Evolutionary conservation across 148 eudicot genomes (phyloP).

Genomic region (Bassia scoparia): DNA sequence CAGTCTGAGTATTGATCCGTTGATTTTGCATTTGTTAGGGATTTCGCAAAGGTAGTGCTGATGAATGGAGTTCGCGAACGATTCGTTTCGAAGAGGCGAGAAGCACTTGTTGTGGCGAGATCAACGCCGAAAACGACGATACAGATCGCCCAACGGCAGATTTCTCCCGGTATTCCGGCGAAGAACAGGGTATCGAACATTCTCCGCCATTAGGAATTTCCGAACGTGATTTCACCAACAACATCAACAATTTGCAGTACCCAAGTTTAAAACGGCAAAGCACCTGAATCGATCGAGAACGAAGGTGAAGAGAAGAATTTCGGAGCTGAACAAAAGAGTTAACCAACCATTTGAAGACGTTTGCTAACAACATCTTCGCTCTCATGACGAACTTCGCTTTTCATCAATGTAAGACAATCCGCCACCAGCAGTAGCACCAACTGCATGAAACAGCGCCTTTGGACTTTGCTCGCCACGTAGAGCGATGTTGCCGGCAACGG

Average conservation of each 20-base stretch:
- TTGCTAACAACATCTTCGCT: constrained; percentile 61
- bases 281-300: constrained; percentile 60
- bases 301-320: constrained; percentile 66
- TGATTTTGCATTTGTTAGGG: constrained; percentile 48
- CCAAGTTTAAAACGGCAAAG: constrained; percentile 1
- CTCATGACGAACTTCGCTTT: constrained; percentile 54
- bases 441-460: constrained; percentile 31
- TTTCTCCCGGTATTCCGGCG: constrained; percentile 48
- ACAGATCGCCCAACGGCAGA: constrained; percentile 7
- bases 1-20: too few relatives aligned
- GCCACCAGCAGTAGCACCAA: constrained; percentile 11
- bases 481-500: neutral
- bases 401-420: neutral
- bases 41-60: constrained; percentile 79
- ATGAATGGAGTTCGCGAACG: constrained; percentile 86
- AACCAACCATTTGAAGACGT: constrained; percentile 58
- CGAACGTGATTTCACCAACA: constrained; percentile 22
- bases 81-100: constrained; percentile 63
- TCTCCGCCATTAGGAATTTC: constrained; percentile 52
- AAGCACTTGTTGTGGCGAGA: constrained; percentile 62
- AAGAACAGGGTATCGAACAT: constrained; percentile 65
- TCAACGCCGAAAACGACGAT: constrained; percentile 64
- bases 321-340: constrained; percentile 61
- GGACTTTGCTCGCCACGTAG: constrained; percentile 48
- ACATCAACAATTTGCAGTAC: constrained; percentile 18